A percentile compares a stretch with the other conserved stretches of the same genome.
These are phyloP conservation scores for Atalantia buxifolia DNA, from an alignment of 345 rosid genomes.

Conservation along the genomic window DNA sequence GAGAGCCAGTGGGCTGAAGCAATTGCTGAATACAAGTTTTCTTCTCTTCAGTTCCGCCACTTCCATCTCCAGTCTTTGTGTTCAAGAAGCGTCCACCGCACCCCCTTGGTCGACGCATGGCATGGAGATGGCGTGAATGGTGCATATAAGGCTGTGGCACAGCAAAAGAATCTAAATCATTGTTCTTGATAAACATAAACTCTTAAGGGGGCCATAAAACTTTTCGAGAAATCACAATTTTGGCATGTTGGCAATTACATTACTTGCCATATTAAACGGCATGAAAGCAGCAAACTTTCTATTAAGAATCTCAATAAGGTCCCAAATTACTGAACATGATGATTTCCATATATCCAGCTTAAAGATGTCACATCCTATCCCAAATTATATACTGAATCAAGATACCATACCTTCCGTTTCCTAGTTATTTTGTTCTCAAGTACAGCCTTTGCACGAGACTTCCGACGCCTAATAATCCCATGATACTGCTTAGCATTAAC, in stretches of 20 bases:
- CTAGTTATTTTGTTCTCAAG: constrained; percentile 46
- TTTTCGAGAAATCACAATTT: not conserved
- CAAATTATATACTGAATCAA: not conserved
- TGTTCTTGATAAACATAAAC: not conserved
- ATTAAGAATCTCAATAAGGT: not conserved
- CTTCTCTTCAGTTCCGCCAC: constrained; percentile 34
- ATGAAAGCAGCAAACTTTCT: not conserved
- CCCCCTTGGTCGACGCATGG: constrained; percentile 97
- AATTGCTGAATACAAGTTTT: constrained; percentile 12
- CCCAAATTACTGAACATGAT: not conserved
- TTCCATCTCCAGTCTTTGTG: constrained; percentile 32
- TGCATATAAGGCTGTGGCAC: constrained; percentile 82
- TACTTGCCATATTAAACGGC: not conserved
- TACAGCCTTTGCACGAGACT: constrained; percentile 87
- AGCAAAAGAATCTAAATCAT: constrained; percentile 11
- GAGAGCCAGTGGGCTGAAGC: constrained; percentile 62
- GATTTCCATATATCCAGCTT: not conserved
- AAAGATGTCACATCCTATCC: not conserved
- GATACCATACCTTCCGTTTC: constrained; percentile 60
- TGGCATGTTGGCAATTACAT: not conserved
- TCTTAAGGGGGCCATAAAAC: not conserved
- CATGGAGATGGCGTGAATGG: constrained; percentile 87
- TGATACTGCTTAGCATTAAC: constrained; percentile 97
- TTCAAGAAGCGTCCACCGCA: constrained; percentile 96
- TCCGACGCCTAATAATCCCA: constrained; percentile 86